phyloP scores from a whole-genome alignment of 1,284 basidiomycete species.

The Cerrena zonata region DNA sequence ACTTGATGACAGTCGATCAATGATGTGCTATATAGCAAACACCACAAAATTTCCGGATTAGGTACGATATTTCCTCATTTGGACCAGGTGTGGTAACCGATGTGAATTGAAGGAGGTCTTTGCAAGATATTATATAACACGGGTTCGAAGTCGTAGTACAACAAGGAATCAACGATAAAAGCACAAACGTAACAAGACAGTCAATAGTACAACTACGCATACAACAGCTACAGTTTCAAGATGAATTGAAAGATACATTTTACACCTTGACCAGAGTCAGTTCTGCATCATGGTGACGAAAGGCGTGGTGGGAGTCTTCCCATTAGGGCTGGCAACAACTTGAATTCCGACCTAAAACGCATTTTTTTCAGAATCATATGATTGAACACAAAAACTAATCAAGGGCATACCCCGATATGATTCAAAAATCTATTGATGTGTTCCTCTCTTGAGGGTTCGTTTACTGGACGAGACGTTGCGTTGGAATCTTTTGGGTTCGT shows the following conservation, averaged over 20 bases:
- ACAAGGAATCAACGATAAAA: no score
- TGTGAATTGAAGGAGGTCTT: no score
- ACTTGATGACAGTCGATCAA: no score
- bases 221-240: constrained; percentile 25
- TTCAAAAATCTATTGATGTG: constrained; percentile 41
- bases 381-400: not conserved
- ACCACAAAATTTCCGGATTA: no score
- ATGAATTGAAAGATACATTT: constrained; percentile 21
- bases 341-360: constrained; percentile 13
- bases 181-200: no score
- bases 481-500: not conserved
- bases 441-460: constrained; percentile 19
- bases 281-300: not conserved
- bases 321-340: constrained; percentile 11
- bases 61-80: no score
- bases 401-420: constrained; percentile 40
- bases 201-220: constrained; percentile 19
- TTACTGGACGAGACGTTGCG: not conserved
- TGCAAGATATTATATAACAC: no score
- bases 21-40: no score
- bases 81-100: no score
- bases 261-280: constrained; percentile 21
- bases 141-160: no score
- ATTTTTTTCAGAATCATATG: not conserved
- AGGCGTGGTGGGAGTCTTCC: not conserved